Conservation (phyloP, 495 filamentous ascomycete genomes). For the Aspergillus hancockii region DNA sequence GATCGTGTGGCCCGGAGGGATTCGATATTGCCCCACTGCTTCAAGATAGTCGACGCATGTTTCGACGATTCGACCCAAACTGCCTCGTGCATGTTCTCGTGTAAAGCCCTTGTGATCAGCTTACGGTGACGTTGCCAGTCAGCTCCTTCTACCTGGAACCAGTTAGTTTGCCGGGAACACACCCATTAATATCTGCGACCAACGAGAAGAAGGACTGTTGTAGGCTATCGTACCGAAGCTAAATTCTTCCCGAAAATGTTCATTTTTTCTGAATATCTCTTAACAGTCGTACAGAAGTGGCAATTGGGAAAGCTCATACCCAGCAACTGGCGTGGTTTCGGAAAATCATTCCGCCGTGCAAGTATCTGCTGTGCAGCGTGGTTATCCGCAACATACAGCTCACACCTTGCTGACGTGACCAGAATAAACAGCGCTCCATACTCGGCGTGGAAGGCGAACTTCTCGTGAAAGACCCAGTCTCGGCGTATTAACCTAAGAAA, state of each 20-base stretch:
- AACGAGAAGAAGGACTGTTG: not conserved
- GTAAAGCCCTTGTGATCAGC: constrained; percentile 7
- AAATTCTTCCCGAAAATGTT: constrained; percentile 10
- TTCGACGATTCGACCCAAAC: constrained; percentile 10
- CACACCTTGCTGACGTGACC: constrained; percentile 3
- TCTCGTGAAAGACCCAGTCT: constrained; percentile 10
- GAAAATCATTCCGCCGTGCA: constrained; percentile 8
- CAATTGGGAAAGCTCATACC: not conserved
- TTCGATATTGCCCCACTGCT: not conserved
- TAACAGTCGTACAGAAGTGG: not conserved
- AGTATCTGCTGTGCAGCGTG: constrained; percentile 8
- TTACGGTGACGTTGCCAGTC: constrained; percentile 14
- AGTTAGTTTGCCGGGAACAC: no score
- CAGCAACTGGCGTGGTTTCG: constrained; percentile 4
- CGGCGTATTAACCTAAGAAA: not conserved
- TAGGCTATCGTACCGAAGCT: constrained; percentile 2
- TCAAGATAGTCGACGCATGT: not conserved
- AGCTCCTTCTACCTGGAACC: constrained; percentile 7
- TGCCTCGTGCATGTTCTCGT: not conserved
- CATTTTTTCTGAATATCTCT: not conserved
- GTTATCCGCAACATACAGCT: constrained; percentile 9
- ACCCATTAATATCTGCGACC: no score
- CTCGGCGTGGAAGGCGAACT: constrained; percentile 5
- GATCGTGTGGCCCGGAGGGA: not conserved
- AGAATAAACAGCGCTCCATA: constrained; percentile 9